Percentiles rank a stretch among this genome's conserved stretches.
Conservation (phyloP, 2,329 filamentous ascomycete genomes). For the Botrytis sinoallii region DNA sequence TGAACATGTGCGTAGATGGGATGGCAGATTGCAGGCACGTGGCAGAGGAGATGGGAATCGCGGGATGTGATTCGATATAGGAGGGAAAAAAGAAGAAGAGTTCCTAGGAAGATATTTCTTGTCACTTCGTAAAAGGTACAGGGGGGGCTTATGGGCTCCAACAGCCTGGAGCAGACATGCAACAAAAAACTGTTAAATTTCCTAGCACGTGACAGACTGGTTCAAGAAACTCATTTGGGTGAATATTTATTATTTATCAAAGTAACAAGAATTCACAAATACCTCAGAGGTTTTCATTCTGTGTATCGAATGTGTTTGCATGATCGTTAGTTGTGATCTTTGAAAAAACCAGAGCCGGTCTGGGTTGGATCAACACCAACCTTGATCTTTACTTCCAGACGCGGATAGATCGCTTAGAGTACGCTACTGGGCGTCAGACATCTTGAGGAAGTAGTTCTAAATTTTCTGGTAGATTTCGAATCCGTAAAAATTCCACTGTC, state of each 20-base stretch:
- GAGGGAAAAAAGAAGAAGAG: not conserved
- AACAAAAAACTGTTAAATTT: not conserved
- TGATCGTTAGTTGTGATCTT: not conserved
- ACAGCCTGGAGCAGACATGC: not conserved
- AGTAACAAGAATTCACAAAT: not conserved
- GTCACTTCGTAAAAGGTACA: not conserved
- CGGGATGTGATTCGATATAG: not conserved
- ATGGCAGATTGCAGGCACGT: not conserved
- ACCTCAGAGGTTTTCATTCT: not conserved
- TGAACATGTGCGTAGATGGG: not conserved
- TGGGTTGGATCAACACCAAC: not conserved
- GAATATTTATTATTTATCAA: not conserved
- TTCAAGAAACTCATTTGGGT: not conserved
- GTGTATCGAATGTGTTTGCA: not conserved
- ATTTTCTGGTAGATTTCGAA: accelerated
- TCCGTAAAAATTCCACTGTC: not conserved
- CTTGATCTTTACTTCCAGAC: not conserved
- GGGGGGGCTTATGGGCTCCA: not conserved
- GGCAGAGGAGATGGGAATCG: not conserved
- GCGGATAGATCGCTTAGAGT: not conserved
- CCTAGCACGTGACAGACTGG: not conserved
- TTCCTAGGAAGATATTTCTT: accelerated
- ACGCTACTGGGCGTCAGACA: not conserved
- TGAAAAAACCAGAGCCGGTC: not conserved
- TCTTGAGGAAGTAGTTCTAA: not conserved